These are phyloP conservation scores for Russula emetica DNA, from an alignment of 768 basidiomycete genomes.

Conservation along the genomic window DNA sequence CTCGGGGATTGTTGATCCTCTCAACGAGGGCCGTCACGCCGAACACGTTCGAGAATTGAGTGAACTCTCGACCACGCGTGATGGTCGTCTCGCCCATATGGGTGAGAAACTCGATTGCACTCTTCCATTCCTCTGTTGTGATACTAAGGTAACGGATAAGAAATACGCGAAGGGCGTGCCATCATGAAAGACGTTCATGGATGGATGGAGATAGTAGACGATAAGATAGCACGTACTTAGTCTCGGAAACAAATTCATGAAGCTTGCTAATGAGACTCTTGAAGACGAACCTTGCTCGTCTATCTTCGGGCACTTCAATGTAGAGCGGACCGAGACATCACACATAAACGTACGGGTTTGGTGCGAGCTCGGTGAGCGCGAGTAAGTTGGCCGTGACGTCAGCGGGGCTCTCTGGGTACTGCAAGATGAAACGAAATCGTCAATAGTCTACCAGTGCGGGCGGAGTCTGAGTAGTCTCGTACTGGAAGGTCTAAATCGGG, in stretches of 20 bases:
- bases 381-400: slow-evolving; percentile 47
- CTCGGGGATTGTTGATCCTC: slow-evolving; percentile 47
- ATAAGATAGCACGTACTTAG: slow-evolving; percentile 48
- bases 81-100: background rate
- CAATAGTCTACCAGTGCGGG: background rate
- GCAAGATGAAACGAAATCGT: background rate
- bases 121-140: background rate
- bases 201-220: background rate
- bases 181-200: background rate
- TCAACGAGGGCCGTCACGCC: slow-evolving; percentile 49
- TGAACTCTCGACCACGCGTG: slow-evolving; percentile 32
- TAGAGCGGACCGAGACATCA: background rate
- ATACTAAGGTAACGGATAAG: background rate
- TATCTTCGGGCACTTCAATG: slow-evolving; percentile 22
- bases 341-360: slow-evolving; percentile 38
- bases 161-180: background rate
- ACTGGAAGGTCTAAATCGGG: slow-evolving; percentile 43
- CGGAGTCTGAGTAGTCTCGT: slow-evolving; percentile 16
- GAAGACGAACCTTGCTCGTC: slow-evolving; percentile 43
- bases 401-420: slow-evolving; percentile 50
- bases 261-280: background rate
- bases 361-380: slow-evolving; percentile 37
- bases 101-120: background rate
- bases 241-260: slow-evolving; percentile 70
- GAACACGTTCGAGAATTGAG: background rate